A percentile compares a stretch with the other conserved stretches of the same genome.
Evolutionary conservation across 345 rosid genomes (phyloP).

Genomic region (Lenwebbia sp.): DNA sequence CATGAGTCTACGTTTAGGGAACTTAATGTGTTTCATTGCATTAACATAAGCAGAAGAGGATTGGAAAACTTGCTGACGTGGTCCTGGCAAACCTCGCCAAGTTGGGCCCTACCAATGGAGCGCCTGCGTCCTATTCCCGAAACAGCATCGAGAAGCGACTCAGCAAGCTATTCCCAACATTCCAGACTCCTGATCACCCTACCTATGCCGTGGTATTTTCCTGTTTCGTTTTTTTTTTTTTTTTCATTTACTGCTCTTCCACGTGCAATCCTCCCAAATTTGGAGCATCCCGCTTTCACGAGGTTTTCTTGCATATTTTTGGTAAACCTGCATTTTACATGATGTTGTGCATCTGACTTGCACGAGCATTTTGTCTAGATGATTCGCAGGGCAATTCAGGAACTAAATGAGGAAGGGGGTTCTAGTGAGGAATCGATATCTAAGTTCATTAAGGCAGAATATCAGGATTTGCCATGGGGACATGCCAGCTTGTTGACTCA

Average conservation of each 20-base stretch:
- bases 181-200: conserved; percentile 9
- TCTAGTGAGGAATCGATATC: conserved; percentile 17
- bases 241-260: neutral
- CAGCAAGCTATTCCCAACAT: neutral
- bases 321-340: neutral
- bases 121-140: neutral
- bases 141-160: neutral
- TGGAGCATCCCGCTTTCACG: neutral
- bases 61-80: neutral
- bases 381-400: conserved; percentile 19
- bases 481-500: conserved; percentile 20
- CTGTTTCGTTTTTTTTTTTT: no score
- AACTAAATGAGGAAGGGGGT: conserved; percentile 24
- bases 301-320: neutral
- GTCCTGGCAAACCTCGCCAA: neutral
- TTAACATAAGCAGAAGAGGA: neutral
- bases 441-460: conserved; percentile 6
- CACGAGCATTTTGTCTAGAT: conserved; percentile 9
- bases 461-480: conserved; percentile 25
- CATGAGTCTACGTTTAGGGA: neutral
- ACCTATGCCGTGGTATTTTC: conserved; percentile 6
- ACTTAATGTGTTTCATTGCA: neutral
- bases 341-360: neutral
- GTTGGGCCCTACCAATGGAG: neutral
- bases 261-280: neutral